Evolutionary conservation across 176 grass and related monocot genomes (phyloP), one percentile per base, ranked within the genome.

Genomic region (Aegilops umbellulata): DNA sequence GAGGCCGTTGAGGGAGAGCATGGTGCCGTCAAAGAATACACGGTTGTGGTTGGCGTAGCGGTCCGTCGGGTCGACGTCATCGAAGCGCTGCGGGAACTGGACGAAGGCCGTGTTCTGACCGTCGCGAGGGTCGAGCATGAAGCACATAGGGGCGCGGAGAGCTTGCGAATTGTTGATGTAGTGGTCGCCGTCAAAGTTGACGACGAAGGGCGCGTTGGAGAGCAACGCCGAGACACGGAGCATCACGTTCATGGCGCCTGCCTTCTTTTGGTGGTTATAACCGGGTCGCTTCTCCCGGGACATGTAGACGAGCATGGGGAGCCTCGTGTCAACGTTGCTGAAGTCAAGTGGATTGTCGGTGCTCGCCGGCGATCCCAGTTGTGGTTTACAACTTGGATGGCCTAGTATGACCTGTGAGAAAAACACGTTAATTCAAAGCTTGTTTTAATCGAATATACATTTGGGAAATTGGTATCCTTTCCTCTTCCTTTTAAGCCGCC

Each of bases 1-100:
- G 3, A 93, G 46, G 5, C 96, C 93, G 69, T 98, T 94, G 44
- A 98, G 95, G 25, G 95, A 89, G 67, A 94, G 91, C 95, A 98
- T 98, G 87, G 94, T 98, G 35, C 93, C 91, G 19, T 98, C 96
- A 24, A 98, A 98, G 91, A 98, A 95, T 69, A 98, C 91, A 7
- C 91, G 94, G 78, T 98, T 98, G 75, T 98, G 96, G 76, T 98
- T 98, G 38, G 90, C 90, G 20, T 98, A 98, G 2, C 96, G 91
- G 49, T 98, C 96, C 4, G 90, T 91, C 15, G 96, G 96, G 34
- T 98, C 96, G 14, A 98, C 82, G 17, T 85, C 93, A 32, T 98
- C 96, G 27, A 98, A 98, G 2, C 96, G 90, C 69, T 95, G 96
- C 1, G 96, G 96, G 20, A 98, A 98, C 36, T 98, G 96, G 26